Conservation (phyloP, 148 eudicot genomes). For the Fagopyrum homotropicum region DNA sequence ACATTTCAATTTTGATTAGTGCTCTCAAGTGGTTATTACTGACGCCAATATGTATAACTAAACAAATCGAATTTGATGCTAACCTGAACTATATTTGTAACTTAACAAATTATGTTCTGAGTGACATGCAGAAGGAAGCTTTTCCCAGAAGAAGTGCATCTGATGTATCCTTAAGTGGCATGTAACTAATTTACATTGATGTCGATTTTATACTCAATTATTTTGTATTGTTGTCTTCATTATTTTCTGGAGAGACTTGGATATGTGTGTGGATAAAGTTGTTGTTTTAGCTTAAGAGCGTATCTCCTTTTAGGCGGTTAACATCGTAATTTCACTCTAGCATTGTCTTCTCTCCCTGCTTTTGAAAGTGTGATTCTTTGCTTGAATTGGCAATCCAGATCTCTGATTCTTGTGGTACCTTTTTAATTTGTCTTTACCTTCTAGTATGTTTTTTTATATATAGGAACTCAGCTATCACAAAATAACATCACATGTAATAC, state of each 20-base stretch:
- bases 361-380: neutral
- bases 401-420: neutral
- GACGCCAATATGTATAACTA: neutral
- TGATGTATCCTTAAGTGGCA: neutral
- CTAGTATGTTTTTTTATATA: neutral
- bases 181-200: neutral
- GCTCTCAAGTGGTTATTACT: neutral
- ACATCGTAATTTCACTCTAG: neutral
- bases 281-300: neutral
- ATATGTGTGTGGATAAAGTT: neutral
- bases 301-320: neutral
- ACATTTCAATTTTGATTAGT: neutral
- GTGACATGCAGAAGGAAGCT: neutral
- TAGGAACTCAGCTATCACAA: neutral
- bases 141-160: neutral
- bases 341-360: neutral
- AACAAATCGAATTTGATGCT: constrained; percentile 1
- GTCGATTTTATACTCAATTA: neutral
- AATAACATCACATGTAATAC: neutral
- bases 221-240: neutral
- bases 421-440: neutral
- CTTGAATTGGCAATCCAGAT: neutral
- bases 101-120: neutral
- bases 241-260: neutral
- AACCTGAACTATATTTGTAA: neutral